Evolutionary conservation across 2,329 filamentous ascomycete genomes (phyloP), one percentile per base, ranked within the genome.

Genomic region (Diaporthe sp.): DNA sequence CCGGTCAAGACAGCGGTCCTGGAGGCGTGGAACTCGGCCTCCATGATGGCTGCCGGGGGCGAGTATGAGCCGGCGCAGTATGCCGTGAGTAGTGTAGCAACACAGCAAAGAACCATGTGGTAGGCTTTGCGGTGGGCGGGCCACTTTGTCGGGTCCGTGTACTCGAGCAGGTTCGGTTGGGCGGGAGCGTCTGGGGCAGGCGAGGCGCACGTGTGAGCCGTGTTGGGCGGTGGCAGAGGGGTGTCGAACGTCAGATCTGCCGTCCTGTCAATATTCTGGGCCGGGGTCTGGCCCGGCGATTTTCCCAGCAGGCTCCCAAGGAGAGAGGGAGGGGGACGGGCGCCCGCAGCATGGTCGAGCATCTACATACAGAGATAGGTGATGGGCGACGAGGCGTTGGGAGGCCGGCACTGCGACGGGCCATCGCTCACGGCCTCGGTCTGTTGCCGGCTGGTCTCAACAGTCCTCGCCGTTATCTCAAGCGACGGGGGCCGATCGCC

Each of bases 61-160:
- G 92, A 93, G 82, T 97, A 97, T 3, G 94, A 90, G 4, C 95
- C 95, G 0, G 95, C 94, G 0, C 93, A 90, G 81, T 96, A 97
- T 9, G 94, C 95, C 0, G 95, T 94, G 68, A 96, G 84, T 27
- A 91, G 88, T 0, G 95, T 97, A 1, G 94, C 94, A 9, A 91
- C 82, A 81, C 94, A 97, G 12, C 93, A 94, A 17, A 98, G 87
- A 79, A 88, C 89, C 12, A 96, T 90, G 78, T 94, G 91, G 74
- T 94, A 82, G 32, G 86, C 88, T 81, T 98, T 98, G 75, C 92
- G 91, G 59, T 85, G 86, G 72, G 85, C 80, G 0, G 93, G 90
- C 94, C 95, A 97, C 13, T 88, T 86, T 77, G 95, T 92, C 0
- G 96, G 96, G 13, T 94, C 92, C 1, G 82, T 85, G 79, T 91